Conservation (phyloP, 2,329 filamentous ascomycete species). For the Lasiodiplodia hormozganensis region DNA sequence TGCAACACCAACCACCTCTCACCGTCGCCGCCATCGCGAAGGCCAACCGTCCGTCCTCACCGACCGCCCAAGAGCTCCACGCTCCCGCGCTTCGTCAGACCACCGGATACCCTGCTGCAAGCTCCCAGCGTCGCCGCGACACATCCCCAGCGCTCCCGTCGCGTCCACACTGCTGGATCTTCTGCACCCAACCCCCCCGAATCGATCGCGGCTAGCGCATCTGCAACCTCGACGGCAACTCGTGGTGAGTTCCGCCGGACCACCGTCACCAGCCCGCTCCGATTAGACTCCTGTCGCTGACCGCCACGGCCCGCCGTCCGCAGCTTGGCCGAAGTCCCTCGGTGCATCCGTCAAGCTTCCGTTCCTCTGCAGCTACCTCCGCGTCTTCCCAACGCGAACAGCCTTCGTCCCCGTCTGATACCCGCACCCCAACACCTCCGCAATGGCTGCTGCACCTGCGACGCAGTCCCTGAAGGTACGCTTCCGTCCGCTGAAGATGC, state of each 20-base stretch:
- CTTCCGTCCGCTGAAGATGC: background rate
- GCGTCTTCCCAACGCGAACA: constrained; percentile 15
- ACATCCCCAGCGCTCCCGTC: constrained; percentile 13
- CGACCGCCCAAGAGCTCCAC: constrained; percentile 25
- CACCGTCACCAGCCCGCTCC: background rate
- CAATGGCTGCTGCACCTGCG: constrained; percentile 79
- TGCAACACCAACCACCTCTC: constrained; percentile 16
- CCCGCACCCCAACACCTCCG: constrained; percentile 5
- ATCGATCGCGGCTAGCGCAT: constrained; percentile 27
- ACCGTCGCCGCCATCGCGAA: constrained; percentile 20
- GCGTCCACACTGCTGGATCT: constrained; percentile 12
- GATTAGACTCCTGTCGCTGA: constrained; percentile 18
- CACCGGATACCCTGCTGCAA: constrained; percentile 21
- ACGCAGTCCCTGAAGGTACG: constrained; percentile 90
- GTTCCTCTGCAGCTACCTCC: constrained; percentile 10
- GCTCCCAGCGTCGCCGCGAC: constrained; percentile 16
- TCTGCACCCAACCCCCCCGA: constrained; percentile 24
- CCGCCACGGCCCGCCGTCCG: background rate
- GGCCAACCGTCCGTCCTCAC: constrained; percentile 16
- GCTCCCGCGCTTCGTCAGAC: constrained; percentile 25
- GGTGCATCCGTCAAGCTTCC: constrained; percentile 12
- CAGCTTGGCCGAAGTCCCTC: constrained; percentile 19
- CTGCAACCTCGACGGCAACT: constrained; percentile 17
- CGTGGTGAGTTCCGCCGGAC: constrained; percentile 24
- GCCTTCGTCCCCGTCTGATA: constrained; percentile 21